Conservation (phyloP, 2,329 filamentous ascomycete species). For the Coniella vitis region DNA sequence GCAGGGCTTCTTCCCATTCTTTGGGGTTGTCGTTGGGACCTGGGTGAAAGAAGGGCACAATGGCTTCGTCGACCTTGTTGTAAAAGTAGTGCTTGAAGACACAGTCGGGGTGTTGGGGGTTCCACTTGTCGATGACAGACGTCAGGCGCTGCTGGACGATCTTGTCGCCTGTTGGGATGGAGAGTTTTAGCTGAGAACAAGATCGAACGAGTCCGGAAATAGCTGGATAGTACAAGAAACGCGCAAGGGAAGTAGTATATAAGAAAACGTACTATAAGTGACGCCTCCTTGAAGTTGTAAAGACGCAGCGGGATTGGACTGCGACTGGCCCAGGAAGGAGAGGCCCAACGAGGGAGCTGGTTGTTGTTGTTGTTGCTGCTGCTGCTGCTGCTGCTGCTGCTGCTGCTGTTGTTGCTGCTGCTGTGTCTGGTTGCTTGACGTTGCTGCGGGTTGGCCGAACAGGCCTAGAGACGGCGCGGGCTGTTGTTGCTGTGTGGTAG, state of each 20-base stretch:
- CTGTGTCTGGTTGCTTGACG: slow-evolving; percentile 29
- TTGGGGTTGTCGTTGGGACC: slow-evolving; percentile 63
- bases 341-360: slow-evolving; percentile 26
- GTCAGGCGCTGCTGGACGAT: slow-evolving; percentile 68
- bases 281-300: slow-evolving; percentile 45
- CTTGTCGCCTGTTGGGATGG: slow-evolving; percentile 51
- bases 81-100: slow-evolving; percentile 82
- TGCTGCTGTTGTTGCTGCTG: slow-evolving; percentile 35
- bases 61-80: slow-evolving; percentile 70
- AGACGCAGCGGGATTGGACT: slow-evolving; percentile 29
- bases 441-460: slow-evolving; percentile 32
- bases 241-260: too few species aligned
- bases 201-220: slow-evolving; percentile 9
- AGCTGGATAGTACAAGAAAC: too few species aligned
- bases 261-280: slow-evolving; percentile 28
- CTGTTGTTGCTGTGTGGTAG: slow-evolving; percentile 25
- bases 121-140: slow-evolving; percentile 67
- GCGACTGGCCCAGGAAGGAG: slow-evolving; percentile 19
- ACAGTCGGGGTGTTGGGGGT: slow-evolving; percentile 59
- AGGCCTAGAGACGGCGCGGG: slow-evolving; percentile 23
- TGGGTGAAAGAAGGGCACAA: slow-evolving; percentile 71
- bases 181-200: not conserved
- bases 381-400: slow-evolving; percentile 28
- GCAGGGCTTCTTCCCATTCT: slow-evolving; percentile 78
- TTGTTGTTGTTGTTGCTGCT: slow-evolving; percentile 30